Evolutionary conservation across 2,329 filamentous ascomycete genomes (phyloP).

Genomic region (Helminthosporium solani): DNA sequence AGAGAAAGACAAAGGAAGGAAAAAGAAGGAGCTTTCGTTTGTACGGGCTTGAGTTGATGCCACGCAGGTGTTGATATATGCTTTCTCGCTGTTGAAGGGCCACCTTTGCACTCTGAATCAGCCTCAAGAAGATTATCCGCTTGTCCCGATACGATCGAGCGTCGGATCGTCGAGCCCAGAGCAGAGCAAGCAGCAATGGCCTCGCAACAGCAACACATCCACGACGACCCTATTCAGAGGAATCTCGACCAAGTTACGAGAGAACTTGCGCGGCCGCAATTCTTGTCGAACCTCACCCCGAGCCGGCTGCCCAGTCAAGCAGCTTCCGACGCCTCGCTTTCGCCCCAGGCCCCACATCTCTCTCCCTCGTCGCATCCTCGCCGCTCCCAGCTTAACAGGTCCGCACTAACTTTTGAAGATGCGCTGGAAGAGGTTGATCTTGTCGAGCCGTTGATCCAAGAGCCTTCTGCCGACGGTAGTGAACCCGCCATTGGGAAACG

Average conservation of each 20-base stretch:
- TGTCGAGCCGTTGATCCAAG: conserved; percentile 35
- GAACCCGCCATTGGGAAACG: conserved; percentile 25
- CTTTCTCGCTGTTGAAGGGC: conserved; percentile 20
- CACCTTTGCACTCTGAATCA: conserved; percentile 7
- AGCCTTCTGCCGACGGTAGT: conserved; percentile 36
- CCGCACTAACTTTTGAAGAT: conserved; percentile 27
- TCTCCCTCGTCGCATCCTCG: conserved; percentile 26
- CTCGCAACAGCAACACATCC: conserved; percentile 17
- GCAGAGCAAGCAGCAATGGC: conserved; percentile 9
- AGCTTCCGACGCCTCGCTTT: conserved; percentile 39
- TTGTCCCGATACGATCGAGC: conserved; percentile 2
- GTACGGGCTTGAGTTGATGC: conserved; percentile 9
- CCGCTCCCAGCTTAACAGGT: conserved; percentile 36
- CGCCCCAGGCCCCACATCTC: conserved; percentile 32
- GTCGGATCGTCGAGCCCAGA: background rate
- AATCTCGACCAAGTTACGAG: conserved; percentile 36
- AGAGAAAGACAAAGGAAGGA: conserved; percentile 10
- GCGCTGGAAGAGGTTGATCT: conserved; percentile 35
- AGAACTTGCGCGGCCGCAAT: conserved; percentile 34
- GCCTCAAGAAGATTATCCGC: background rate
- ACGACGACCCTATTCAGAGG: conserved; percentile 34
- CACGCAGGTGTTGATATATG: background rate
- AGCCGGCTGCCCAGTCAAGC: conserved; percentile 42
- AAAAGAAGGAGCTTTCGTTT: conserved; percentile 16
- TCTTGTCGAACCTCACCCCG: conserved; percentile 39